These are phyloP conservation scores for Babesia gibsoni DNA, from an alignment of 169 alveolate genomes.

Conservation along the genomic window DNA sequence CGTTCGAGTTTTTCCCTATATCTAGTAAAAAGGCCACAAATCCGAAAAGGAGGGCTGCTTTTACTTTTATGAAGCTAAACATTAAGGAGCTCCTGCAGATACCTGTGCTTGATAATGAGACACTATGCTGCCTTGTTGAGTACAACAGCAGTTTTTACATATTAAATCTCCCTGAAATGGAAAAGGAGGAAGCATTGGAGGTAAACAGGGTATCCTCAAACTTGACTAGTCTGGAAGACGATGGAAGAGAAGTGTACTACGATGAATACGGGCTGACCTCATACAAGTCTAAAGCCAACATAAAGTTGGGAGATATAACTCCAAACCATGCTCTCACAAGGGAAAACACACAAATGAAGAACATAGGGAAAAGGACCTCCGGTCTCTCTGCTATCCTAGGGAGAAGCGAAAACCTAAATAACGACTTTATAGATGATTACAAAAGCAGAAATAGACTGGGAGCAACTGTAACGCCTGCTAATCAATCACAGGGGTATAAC, in stretches of 20 bases:
- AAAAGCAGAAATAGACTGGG: neutral
- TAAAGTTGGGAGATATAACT: neutral
- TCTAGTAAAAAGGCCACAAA: constrained; percentile 24
- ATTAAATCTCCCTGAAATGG: constrained; percentile 10
- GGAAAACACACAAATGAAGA: neutral
- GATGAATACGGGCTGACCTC: neutral
- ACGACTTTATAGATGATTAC: neutral
- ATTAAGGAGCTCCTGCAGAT: constrained; percentile 31
- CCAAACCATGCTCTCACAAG: neutral
- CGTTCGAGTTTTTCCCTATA: constrained; percentile 49
- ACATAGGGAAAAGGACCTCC: neutral
- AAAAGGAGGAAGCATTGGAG: constrained; percentile 1
- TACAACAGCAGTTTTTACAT: constrained; percentile 56
- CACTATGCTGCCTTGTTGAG: constrained; percentile 53
- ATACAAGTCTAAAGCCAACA: neutral
- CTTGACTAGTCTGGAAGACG: constrained; percentile 1
- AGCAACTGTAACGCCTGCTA: neutral
- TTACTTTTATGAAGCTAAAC: constrained; percentile 52
- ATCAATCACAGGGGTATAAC: constrained; percentile 25
- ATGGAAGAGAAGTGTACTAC: neutral
- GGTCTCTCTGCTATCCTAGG: neutral
- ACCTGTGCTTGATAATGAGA: constrained; percentile 37
- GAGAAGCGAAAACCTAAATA: neutral
- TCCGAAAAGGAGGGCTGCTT: constrained; percentile 27
- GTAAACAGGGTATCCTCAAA: neutral